Conservation (phyloP, 345 rosid species). For the Gossypium mustelinum region DNA sequence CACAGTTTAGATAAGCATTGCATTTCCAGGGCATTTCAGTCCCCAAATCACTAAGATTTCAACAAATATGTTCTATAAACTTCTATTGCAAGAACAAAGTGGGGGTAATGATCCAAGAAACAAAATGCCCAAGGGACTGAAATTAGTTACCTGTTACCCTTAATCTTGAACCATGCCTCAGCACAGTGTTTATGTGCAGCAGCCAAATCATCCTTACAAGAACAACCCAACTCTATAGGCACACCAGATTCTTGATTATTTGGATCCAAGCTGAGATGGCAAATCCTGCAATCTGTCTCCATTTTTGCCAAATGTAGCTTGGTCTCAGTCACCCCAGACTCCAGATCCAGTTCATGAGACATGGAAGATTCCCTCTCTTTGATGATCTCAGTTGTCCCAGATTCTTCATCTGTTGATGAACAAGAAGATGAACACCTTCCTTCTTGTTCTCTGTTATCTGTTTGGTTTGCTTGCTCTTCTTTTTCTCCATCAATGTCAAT, state of each 20-base stretch:
- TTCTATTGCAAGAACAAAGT: background rate
- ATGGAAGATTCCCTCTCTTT: constrained; percentile 50
- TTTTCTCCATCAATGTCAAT: constrained; percentile 17
- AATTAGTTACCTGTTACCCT: constrained; percentile 65
- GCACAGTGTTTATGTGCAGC: constrained; percentile 87
- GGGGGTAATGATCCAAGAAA: background rate
- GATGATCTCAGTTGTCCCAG: constrained; percentile 31
- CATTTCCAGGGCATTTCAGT: background rate
- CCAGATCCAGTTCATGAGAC: constrained; percentile 58
- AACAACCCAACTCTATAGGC: constrained; percentile 74
- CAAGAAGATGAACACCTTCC: no score
- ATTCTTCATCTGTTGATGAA: background rate
- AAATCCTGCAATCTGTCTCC: constrained; percentile 78
- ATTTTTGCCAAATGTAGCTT: constrained; percentile 37
- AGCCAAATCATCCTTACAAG: constrained; percentile 82
- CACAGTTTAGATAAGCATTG: background rate
- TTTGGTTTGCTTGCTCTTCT: background rate
- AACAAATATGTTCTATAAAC: background rate
- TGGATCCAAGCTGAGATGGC: constrained; percentile 66
- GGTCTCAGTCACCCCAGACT: constrained; percentile 35
- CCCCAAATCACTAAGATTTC: background rate
- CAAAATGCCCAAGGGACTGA: background rate
- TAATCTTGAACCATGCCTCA: constrained; percentile 86
- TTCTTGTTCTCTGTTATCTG: constrained; percentile 22
- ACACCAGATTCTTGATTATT: constrained; percentile 54